These are phyloP conservation scores for Plasmopara muralis DNA, from an alignment of 352 stramenopile genomes.

Conservation along the genomic window DNA sequence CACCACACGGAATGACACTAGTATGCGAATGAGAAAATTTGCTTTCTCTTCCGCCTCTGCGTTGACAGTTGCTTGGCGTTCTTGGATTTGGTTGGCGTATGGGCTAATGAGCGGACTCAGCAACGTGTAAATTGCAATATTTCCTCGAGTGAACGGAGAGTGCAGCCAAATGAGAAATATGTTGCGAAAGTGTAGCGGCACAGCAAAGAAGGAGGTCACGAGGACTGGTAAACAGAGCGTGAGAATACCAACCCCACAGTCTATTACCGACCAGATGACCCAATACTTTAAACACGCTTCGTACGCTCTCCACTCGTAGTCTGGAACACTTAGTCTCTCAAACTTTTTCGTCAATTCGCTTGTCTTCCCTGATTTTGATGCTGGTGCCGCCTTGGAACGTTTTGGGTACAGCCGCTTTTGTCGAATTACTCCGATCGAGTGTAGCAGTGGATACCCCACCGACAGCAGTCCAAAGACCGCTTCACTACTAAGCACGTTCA, in stretches of 20 bases:
- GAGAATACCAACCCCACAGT: slow-evolving; percentile 39
- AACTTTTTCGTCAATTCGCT: slow-evolving; percentile 27
- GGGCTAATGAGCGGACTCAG: slow-evolving; percentile 62
- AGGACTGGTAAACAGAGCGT: slow-evolving; percentile 67
- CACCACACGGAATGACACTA: slow-evolving; percentile 60
- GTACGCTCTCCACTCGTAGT: slow-evolving; percentile 60
- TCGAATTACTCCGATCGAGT: slow-evolving; percentile 58
- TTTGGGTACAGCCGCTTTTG: slow-evolving; percentile 41
- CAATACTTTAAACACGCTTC: slow-evolving; percentile 82
- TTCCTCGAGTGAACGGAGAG: slow-evolving; percentile 60
- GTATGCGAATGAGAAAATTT: slow-evolving; percentile 61
- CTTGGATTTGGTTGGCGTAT: slow-evolving; percentile 63
- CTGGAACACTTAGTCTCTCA: slow-evolving; percentile 25
- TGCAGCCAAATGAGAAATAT: slow-evolving; percentile 78
- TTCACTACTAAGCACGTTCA: slow-evolving; percentile 51
- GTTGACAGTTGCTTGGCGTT: slow-evolving; percentile 19
- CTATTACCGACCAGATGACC: slow-evolving; percentile 66
- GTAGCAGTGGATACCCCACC: slow-evolving; percentile 56
- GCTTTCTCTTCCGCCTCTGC: slow-evolving; percentile 31
- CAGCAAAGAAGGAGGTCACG: slow-evolving; percentile 38
- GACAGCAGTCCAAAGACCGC: slow-evolving; percentile 52
- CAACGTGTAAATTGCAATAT: slow-evolving; percentile 66
- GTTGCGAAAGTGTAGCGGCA: slow-evolving; percentile 58
- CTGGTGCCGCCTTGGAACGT: slow-evolving; percentile 13
- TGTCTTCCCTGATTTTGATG: not conserved